Conservation (phyloP, 208 protist species). For the Acanthamoeba lenticulata region DNA sequence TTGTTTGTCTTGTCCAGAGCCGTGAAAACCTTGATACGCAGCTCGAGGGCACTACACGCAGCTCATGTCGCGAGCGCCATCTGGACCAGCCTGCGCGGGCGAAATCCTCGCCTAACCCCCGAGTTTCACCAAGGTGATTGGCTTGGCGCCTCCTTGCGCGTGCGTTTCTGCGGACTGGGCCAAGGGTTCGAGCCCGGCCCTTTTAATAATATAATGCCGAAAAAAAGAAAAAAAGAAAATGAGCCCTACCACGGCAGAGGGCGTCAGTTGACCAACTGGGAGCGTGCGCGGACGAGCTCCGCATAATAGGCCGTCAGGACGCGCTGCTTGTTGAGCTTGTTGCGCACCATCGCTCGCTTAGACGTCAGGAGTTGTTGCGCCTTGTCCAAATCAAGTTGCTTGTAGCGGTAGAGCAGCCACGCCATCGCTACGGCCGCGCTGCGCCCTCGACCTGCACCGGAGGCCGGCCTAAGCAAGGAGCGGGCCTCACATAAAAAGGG, state of each 20-base stretch:
- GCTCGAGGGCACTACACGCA: no score
- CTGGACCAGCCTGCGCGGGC: no score
- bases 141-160: no score
- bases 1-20: no score
- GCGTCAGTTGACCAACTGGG: background rate
- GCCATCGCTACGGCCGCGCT: slow-evolving; percentile 61
- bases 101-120: no score
- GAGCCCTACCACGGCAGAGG: background rate
- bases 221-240: background rate
- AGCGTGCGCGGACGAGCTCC: background rate
- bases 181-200: no score
- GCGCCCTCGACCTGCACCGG: slow-evolving; percentile 12
- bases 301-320: background rate
- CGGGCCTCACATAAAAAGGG: background rate
- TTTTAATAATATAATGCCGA: no score
- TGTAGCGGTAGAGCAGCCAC: slow-evolving; percentile 58
- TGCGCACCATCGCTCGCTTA: slow-evolving; percentile 29
- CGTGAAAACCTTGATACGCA: no score
- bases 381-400: slow-evolving; percentile 12
- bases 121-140: no score
- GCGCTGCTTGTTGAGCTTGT: slow-evolving; percentile 7
- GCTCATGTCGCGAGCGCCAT: no score
- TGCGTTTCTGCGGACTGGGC: no score
- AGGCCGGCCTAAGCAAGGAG: background rate
- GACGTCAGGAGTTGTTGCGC: slow-evolving; percentile 28